A percentile compares a stretch with the other conserved stretches of the same genome.
phyloP scores from a whole-genome alignment of 768 basidiomycete genomes.

The Podaxis sp. region DNA sequence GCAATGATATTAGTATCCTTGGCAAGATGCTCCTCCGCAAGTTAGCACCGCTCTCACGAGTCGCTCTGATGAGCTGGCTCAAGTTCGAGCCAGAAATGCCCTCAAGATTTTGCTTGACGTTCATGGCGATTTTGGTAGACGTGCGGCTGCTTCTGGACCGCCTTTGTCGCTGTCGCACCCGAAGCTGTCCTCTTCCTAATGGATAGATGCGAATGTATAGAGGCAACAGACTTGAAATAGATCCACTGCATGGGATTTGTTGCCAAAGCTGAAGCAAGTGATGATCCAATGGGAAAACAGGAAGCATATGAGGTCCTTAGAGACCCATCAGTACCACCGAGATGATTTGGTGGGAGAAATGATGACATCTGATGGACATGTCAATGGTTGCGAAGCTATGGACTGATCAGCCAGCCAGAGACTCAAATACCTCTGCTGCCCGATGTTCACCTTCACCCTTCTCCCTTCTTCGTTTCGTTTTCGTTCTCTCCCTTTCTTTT shows the following conservation, averaged over 20 bases:
- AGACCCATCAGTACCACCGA: constrained; percentile 14
- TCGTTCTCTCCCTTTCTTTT: constrained; percentile 34
- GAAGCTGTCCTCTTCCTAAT: constrained; percentile 27
- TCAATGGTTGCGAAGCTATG: constrained; percentile 32
- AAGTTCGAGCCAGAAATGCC: constrained; percentile 90
- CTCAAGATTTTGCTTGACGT: constrained; percentile 88
- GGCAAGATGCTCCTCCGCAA: constrained; percentile 61
- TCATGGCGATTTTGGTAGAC: constrained; percentile 81
- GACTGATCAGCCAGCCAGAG: constrained; percentile 20
- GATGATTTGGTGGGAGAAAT: constrained; percentile 23
- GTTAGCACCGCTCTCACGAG: constrained; percentile 69
- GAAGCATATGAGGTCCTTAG: constrained; percentile 15
- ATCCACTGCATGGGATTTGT: constrained; percentile 15
- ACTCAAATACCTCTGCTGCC: constrained; percentile 30
- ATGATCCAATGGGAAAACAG: constrained; percentile 16
- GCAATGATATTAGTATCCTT: constrained; percentile 63
- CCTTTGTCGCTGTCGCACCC: constrained; percentile 37
- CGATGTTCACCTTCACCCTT: constrained; percentile 17
- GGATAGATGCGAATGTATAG: constrained; percentile 12
- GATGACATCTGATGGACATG: constrained; percentile 28
- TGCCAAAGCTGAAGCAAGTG: constrained; percentile 8
- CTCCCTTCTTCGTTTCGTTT: constrained; percentile 36
- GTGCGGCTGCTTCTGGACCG: constrained; percentile 38
- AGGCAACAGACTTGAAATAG: constrained; percentile 15
- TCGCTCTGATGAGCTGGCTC: constrained; percentile 77